Evolutionary conservation across 106 monocot genomes (phyloP).

Genomic region (Acorus gramineus): DNA sequence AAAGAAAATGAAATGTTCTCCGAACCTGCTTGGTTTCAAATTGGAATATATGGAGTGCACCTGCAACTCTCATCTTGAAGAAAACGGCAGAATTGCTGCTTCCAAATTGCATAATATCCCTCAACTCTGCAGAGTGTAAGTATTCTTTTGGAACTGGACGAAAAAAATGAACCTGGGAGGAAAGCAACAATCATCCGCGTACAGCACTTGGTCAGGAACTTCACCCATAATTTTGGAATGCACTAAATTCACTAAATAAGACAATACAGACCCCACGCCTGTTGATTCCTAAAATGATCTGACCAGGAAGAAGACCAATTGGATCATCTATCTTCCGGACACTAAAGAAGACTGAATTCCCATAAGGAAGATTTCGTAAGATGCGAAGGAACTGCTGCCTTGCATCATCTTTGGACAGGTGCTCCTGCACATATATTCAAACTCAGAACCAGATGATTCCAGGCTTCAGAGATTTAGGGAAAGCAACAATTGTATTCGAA

Average conservation of each 20-base stretch:
- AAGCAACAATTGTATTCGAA: too few species aligned
- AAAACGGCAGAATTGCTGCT: slow-evolving; percentile 97
- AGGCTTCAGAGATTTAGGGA: too few species aligned
- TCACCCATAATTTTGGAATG: too few species aligned
- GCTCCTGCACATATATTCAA: too few species aligned
- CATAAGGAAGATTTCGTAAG: slow-evolving; percentile 78
- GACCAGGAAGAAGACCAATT: slow-evolving; percentile 88
- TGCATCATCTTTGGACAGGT: slow-evolving; percentile 91
- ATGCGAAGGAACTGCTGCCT: slow-evolving; percentile 94
- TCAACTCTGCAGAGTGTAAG: slow-evolving; percentile 90
- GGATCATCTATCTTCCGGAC: slow-evolving; percentile 98
- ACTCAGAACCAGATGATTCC: too few species aligned
- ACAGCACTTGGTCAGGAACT: too few species aligned
- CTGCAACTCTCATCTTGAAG: slow-evolving; percentile 99
- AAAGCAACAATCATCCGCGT: too few species aligned
- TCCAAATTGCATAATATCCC: slow-evolving; percentile 99
- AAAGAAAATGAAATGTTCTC: neutral
- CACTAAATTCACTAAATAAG: too few species aligned
- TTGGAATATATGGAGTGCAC: slow-evolving; percentile 94
- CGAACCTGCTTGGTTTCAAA: slow-evolving; percentile 99
- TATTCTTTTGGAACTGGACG: slow-evolving; percentile 98
- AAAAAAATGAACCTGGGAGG: slow-evolving; percentile 89
- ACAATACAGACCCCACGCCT: slow-evolving; percentile 97
- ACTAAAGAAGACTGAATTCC: slow-evolving; percentile 87
- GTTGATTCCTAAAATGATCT: slow-evolving; percentile 91